A percentile compares a stretch with the other conserved stretches of the same genome.
These are phyloP conservation scores for Fusarium veterinarium DNA, from an alignment of 2,329 filamentous ascomycete species.

Conservation along the genomic window DNA sequence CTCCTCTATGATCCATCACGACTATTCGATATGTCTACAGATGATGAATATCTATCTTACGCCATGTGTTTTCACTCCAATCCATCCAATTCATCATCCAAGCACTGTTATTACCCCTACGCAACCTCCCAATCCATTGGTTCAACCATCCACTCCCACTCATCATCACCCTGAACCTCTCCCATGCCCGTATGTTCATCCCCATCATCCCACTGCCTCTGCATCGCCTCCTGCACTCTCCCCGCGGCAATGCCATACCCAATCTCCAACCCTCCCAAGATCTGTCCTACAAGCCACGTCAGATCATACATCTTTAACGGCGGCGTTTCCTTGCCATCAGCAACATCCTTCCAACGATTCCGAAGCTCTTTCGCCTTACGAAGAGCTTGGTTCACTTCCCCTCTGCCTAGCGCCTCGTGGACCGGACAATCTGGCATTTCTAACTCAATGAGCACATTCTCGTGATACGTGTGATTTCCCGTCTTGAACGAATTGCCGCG, in stretches of 20 bases:
- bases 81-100: background rate
- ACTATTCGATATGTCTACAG: background rate
- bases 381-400: slow-evolving; percentile 68
- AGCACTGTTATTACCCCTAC: background rate
- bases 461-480: slow-evolving; percentile 69
- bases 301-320: slow-evolving; percentile 70
- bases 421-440: slow-evolving; percentile 69
- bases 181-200: slow-evolving; percentile 29
- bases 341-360: slow-evolving; percentile 78
- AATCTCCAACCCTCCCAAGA: slow-evolving; percentile 69
- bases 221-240: slow-evolving; percentile 54
- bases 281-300: slow-evolving; percentile 65
- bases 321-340: slow-evolving; percentile 56
- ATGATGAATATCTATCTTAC: background rate
- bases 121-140: slow-evolving; percentile 53
- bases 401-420: slow-evolving; percentile 63
- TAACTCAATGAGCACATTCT: slow-evolving; percentile 74
- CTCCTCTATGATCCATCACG: background rate
- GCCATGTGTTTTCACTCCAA: background rate
- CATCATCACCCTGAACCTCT: slow-evolving; percentile 34
- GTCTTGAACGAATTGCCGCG: slow-evolving; percentile 24
- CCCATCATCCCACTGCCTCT: slow-evolving; percentile 52
- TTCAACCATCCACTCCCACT: slow-evolving; percentile 57
- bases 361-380: slow-evolving; percentile 75
- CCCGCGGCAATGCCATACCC: slow-evolving; percentile 64